Conservation (phyloP, 1,284 basidiomycete genomes). For the Schizophyllum amplum region DNA sequence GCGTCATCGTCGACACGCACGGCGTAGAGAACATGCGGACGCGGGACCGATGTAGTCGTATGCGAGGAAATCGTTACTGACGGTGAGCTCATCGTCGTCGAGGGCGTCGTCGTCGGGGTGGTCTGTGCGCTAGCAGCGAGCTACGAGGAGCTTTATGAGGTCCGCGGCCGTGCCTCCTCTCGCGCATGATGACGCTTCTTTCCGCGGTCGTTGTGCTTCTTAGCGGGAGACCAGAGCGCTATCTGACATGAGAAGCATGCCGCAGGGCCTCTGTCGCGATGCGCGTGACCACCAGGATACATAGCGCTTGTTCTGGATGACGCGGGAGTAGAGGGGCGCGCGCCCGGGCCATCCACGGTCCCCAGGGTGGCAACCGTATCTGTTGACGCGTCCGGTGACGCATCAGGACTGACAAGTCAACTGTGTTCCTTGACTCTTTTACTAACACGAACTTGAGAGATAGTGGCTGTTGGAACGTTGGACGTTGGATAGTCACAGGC, state of each 20-base stretch:
- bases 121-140: background rate
- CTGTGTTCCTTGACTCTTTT: too few species aligned
- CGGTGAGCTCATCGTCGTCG: slow-evolving; percentile 1
- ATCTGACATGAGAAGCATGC: background rate
- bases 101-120: background rate
- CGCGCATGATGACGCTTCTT: background rate
- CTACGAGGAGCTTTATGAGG: background rate
- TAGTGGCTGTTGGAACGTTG: too few species aligned
- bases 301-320: background rate
- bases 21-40: slow-evolving; percentile 41
- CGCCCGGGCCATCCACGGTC: too few species aligned
- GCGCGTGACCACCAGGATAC: background rate
- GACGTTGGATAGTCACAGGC: too few species aligned
- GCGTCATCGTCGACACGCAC: slow-evolving; percentile 5
- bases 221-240: background rate
- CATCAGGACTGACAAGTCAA: too few species aligned
- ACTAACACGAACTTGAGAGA: too few species aligned
- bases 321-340: background rate
- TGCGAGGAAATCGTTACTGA: slow-evolving; percentile 31
- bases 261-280: background rate
- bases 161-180: background rate
- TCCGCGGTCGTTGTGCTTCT: background rate
- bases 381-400: background rate
- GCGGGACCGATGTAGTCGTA: slow-evolving; percentile 41
- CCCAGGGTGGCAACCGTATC: too few species aligned